Percentiles rank a stretch among this genome's conserved stretches.
phyloP scores from a whole-genome alignment of 2,329 filamentous ascomycete genomes.

The Diaporthe ilicicola region DNA sequence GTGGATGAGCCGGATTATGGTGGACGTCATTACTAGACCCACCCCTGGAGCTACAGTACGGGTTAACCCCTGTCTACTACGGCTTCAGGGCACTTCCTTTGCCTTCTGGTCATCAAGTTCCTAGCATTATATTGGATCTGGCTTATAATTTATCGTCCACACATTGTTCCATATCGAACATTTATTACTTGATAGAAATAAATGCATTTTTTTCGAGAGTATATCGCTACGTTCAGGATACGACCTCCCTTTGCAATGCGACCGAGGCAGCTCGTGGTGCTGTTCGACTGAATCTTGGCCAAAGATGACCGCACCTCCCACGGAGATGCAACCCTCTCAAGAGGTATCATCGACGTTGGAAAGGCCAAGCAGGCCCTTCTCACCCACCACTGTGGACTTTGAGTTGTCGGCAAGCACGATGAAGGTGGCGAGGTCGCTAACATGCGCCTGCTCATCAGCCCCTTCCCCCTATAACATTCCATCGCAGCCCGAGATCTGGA shows the following conservation, averaged over 20 bases:
- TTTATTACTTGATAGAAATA: no score
- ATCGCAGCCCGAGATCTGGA: conserved; percentile 75
- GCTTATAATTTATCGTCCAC: no score
- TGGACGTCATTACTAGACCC: conserved; percentile 12
- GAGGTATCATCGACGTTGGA: conserved; percentile 66
- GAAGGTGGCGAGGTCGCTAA: conserved; percentile 70
- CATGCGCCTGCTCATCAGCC: conserved; percentile 67
- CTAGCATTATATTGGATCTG: no score
- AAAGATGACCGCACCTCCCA: conserved; percentile 71
- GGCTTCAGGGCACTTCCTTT: no score
- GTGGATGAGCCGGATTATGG: not conserved
- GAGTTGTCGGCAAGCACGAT: conserved; percentile 64
- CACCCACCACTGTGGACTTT: conserved; percentile 73
- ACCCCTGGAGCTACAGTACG: not conserved
- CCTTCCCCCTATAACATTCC: conserved; percentile 67
- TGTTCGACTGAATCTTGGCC: conserved; percentile 76
- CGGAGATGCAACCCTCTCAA: conserved; percentile 76
- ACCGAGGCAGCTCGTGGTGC: conserved; percentile 60
- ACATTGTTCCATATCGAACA: no score
- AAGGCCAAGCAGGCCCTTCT: conserved; percentile 68
- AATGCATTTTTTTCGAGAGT: conserved; percentile 39
- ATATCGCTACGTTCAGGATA: not conserved
- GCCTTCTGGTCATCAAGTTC: no score
- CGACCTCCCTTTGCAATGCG: not conserved
- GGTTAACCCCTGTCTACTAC: not conserved